Conservation (phyloP, 2,329 filamentous ascomycete genomes). For the Seiridium unicorne region DNA sequence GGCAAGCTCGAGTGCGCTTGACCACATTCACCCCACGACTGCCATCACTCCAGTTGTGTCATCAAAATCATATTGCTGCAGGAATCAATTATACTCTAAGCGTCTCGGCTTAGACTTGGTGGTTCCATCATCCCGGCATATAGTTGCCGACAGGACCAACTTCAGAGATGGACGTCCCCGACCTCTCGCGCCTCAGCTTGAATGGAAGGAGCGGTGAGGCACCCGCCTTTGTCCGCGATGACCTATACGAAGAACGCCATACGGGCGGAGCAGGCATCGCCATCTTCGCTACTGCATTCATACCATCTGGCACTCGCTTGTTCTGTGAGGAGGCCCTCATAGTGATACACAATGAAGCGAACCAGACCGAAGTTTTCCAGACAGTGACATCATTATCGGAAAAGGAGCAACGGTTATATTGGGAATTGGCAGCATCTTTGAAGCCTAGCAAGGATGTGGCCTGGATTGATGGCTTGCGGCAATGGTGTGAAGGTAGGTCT, state of each 20-base stretch:
- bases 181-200: not conserved
- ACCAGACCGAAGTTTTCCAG: not conserved
- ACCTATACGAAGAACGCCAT: not conserved
- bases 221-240: not conserved
- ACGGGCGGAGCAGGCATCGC: not conserved
- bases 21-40: no score
- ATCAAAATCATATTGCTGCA: no score
- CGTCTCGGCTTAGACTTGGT: no score
- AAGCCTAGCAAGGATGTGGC: conserved; percentile 3
- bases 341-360: not conserved
- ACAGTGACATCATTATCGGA: not conserved
- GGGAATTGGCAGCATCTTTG: not conserved
- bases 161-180: not conserved
- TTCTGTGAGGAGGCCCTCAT: conserved; percentile 2
- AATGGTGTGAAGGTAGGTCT: not conserved
- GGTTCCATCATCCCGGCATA: no score
- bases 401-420: not conserved
- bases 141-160: no score
- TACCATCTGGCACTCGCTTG: not conserved
- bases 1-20: no score
- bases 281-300: not conserved
- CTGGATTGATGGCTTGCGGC: not conserved
- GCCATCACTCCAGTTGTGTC: no score
- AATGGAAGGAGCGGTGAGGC: not conserved
- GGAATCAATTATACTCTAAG: no score